Evolutionary conservation across 2,329 filamentous ascomycete species (phyloP), one percentile per base, ranked within the genome.

Genomic region (Sporothrix luriei): DNA sequence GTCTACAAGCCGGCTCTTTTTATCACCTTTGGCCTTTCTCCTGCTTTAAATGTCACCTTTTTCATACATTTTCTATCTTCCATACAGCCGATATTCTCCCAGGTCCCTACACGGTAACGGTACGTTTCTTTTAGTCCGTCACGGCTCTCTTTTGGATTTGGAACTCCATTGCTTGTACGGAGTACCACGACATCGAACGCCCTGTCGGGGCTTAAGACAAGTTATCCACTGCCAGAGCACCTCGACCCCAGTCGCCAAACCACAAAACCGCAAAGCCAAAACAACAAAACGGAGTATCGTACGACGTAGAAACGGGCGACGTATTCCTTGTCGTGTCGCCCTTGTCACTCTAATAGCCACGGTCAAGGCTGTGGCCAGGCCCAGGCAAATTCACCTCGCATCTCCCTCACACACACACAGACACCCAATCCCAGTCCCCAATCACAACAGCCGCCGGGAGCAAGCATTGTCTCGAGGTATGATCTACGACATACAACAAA

Each of bases 401-500:
- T n/a, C 33, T 48, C 7, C 11, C 26, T 49, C 26, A 16, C 9
- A 16, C 55, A 16, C 55, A 61, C 24, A 61, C 54, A 51, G 43
- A 38, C 54, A 19, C 49, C 59, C 68, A 57, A 40, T 65, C 51
- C 59, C 61, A 48, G 59, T 46, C 40, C 54, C 38, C 19, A 19
- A 43, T 57, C 59, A 57, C 55, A 51, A 68, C 71, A 75, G 74
- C 75, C 72, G 77, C 76, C 74, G 74, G 74, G 73, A 74, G 74
- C 74, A 77, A 76, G 76, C 77, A 78, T 78, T 75, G 76, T 78
- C 77, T 75, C 74, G 76, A 79, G 77, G 80, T 82, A 82, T 82
- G 80, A 81, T 82, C 80, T 79, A 75, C 80, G 68, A 69, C 69
- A 71, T 33, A 33, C 33, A 33, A 33, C 33, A 33, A 33, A 78